Base-by-base conservation (phyloP, 2,329 filamentous ascomycete genomes). In the Plenodomus lindquistii region DNA sequence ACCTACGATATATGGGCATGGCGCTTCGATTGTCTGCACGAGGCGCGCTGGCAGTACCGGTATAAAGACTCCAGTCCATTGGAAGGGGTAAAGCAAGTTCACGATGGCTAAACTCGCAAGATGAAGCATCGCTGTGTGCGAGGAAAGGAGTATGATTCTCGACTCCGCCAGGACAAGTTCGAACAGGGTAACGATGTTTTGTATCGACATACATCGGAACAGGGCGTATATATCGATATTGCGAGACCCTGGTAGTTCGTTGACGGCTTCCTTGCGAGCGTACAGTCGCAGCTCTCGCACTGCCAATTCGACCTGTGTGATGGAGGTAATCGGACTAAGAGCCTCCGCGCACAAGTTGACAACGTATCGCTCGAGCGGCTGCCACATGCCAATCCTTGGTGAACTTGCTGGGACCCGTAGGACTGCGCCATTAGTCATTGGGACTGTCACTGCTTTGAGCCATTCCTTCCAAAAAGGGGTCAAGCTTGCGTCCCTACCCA, bases 401-500 rank as follows among this genome's bases (percentile, higher is more conserved):
- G 93, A 97, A 72, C 88, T 96, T 9, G 90, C 80, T 6, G 94
- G 91, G 7, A 99, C 85, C 47, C 92, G 83, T 59, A 94, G 76
- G 22, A 99, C 80, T 13, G 81, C 85, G 17, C 93, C 91, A 67
- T 96, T 91, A 1, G 86, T 91, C 94, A 97, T 99, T 21, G 94
- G 94, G 18, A 96, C 90, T n/a, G 94, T 80, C 9, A 97, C 83
- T 6, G 93, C 92, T 72, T 91, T 88, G 40, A 99, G 81, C 94
- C 94, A 99, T 71, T 99, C 94, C 73, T 97, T 97, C 92, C 93
- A 99, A 75, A 99, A 97, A 24, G 85, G 84, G 56, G 92, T 91
- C 74, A 95, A 83, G 51, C 85, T 87, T 11, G 81, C 80, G 69
- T 99, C 94, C 54, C 89, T 83, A 27, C 94, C 94, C 54, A 99